Base-by-base conservation (phyloP, 1,284 basidiomycete species). In the Trametes pubescens region DNA sequence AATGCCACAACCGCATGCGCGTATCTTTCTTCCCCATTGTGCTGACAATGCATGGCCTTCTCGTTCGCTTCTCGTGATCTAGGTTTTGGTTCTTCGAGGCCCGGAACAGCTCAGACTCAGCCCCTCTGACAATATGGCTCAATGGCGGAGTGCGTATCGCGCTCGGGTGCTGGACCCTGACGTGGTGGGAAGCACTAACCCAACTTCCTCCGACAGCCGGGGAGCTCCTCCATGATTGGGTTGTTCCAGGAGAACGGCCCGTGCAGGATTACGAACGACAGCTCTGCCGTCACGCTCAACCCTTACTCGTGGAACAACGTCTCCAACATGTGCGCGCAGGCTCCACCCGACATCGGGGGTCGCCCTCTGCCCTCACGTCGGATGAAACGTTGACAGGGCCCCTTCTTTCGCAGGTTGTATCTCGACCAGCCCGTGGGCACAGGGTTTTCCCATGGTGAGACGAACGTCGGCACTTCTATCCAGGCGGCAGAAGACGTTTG, bases 1-100 rank as follows among this genome's bases (percentile, higher is more conserved):
- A 4, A n/a, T 8, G 18, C 29, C 22, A n/a, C 4, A n/a, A 26
- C 38, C 56, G 51, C 37, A 16, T 46, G 29, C 35, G 43, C 52
- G 24, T 24, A 26, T 40, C 24, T 34, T 22, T 16, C 22, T 22
- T 53, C 24, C 11, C 35, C 24, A 29, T 24, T 8, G 44, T 48
- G 48, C 51, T 68, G 40, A 34, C 54, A 0, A 46, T 48, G 26
- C 24, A 16, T 37, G 32, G 48, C 37, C 40, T 48, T 38, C 46
- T 51, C 18, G 32, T 6, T 13, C 32, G 44, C 51, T 59, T 47
- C 51, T 59, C 53, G 22, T 43, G 51, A 43, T 47, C 64, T 51
- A 87, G 85, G 82, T 89, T 89, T 74, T 89, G 88, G 87, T 89
- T 87, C 75, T 90, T 90, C 66, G 86, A 80, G 40, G 82, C 88